Conservation (phyloP, 202 grass and related monocot species). For the Schoenoplectus tabernaemontani region DNA sequence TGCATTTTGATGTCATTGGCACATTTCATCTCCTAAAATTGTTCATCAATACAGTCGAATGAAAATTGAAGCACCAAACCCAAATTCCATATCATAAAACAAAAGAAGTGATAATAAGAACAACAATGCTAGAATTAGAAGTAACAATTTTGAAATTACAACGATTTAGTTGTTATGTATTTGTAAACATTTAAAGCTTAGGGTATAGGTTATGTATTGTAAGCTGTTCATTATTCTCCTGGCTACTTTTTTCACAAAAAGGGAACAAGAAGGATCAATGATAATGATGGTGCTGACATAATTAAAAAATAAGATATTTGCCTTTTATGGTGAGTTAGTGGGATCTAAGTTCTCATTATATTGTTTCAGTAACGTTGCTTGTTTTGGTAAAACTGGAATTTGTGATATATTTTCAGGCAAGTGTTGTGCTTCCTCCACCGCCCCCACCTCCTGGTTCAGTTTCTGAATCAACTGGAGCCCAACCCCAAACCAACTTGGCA, state of each 20-base stretch:
- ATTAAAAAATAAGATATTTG: background rate
- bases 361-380: background rate
- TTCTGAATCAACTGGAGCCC: conserved; percentile 40
- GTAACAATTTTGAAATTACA: background rate
- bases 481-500: conserved; percentile 23
- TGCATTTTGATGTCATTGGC: no score
- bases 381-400: background rate
- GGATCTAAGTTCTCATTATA: background rate
- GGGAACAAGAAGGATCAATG: background rate
- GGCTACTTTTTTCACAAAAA: background rate
- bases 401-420: conserved; percentile 32
- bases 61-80: background rate
- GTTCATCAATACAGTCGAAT: background rate
- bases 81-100: background rate
- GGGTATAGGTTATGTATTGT: background rate
- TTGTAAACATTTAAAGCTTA: background rate
- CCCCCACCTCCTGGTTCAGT: conserved; percentile 57
- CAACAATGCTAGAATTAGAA: background rate
- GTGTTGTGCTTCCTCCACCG: conserved; percentile 45
- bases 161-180: background rate
- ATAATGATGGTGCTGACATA: background rate
- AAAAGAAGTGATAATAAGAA: background rate
- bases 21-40: no score
- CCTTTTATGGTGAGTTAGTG: background rate
- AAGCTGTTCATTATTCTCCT: background rate